These are phyloP conservation scores for Acer campestre DNA, from an alignment of 345 rosid genomes.

Conservation along the genomic window DNA sequence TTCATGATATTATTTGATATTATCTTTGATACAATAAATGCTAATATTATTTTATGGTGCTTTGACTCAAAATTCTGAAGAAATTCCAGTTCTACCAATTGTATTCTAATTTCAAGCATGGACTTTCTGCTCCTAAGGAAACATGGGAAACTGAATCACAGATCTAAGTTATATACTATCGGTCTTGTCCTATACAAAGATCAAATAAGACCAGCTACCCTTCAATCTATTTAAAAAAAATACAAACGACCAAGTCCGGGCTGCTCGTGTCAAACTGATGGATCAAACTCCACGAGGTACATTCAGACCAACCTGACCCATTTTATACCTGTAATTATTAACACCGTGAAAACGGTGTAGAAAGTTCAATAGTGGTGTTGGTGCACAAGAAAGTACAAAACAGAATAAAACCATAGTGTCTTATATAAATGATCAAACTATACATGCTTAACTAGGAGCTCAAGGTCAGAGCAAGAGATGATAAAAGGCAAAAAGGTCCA, in stretches of 20 bases:
- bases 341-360: no score
- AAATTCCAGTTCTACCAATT: not conserved
- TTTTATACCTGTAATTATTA: no score
- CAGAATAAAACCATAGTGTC: not conserved
- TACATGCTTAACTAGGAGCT: not conserved
- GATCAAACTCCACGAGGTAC: not conserved
- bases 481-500: not conserved
- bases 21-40: not conserved
- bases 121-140: not conserved
- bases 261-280: not conserved
- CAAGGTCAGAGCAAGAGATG: not conserved
- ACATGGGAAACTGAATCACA: not conserved
- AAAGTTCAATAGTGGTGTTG: not conserved
- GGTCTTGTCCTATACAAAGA: not conserved
- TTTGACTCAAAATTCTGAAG: not conserved
- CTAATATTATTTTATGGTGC: not conserved
- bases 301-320: not conserved
- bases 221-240: no score
- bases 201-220: not conserved
- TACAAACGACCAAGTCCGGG: not conserved
- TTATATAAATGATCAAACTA: not conserved
- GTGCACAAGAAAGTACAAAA: not conserved
- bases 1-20: no score
- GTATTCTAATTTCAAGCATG: not conserved
- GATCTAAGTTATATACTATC: not conserved